Base-by-base conservation (phyloP, 2,329 filamentous ascomycete genomes). In the Colletotrichum horii region DNA sequence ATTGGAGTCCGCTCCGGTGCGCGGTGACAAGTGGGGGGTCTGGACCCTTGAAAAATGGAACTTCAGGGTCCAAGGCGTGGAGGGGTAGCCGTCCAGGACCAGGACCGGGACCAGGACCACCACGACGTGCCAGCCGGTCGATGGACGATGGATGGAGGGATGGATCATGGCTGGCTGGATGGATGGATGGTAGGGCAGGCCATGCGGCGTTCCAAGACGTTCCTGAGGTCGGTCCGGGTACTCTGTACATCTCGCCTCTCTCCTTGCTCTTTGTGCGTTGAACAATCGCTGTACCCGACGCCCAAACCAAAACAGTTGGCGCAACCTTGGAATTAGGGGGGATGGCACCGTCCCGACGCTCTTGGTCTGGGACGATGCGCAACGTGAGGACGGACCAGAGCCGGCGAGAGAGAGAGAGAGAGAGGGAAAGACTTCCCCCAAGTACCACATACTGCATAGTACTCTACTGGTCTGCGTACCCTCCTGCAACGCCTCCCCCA, bases 41-140 rank as follows among this genome's bases (percentile, higher is more conserved):
- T 75, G 62, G 73, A 75, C 73, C 73, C 73, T 75, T 75, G 73
- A 72, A 75, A 75, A 73, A 62, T 75, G 73, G 73, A 75, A 75
- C 73, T 75, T 75, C 73, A 75, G 73, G 73, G 73, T 75, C 73
- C 70, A 67, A 58, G 28, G 55, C 69, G 69, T 73, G 73, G 72
- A 75, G 73, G 73, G 73, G 73, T 75, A 72, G 56, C 34, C 52
- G 61, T 55, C 60, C 52, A 58, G 34, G 61, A 28, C 24, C 19
- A 60, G 48, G 71, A 30, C 43, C 43, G 43, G 43, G 26, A 36
- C 30, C 28, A 36, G 43, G 43, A 52, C 43, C 43, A 52, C 43
- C 43, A 52, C 43, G 43, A 52, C 43, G n/a, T 52, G 43, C 43
- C 43, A 52, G 43, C 43, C 43, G 55, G 55, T 58, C 22, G 26